Evolutionary conservation across 1,284 basidiomycete species (phyloP).

Genomic region (Sanghuangporus weigelae): DNA sequence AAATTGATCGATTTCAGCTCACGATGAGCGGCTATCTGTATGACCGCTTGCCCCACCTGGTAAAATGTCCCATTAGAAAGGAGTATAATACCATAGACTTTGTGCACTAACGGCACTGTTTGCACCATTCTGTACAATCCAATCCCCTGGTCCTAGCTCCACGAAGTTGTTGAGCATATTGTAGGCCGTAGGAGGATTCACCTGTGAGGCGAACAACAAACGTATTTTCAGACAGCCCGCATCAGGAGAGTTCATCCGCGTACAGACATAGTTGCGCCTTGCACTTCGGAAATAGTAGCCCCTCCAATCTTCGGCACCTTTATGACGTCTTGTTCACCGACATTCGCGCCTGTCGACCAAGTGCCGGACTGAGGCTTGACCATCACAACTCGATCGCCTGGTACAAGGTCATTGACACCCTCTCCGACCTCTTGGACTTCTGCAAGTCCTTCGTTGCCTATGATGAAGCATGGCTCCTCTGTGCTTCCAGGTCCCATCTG

Average conservation of each 20-base stretch:
- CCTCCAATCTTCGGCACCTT: conserved; percentile 45
- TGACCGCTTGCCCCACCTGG: conserved; percentile 74
- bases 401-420: conserved; percentile 42
- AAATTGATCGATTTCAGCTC: conserved; percentile 75
- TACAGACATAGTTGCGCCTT: conserved; percentile 73
- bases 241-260: conserved; percentile 5
- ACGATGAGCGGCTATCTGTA: conserved; percentile 68
- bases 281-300: conserved; percentile 43
- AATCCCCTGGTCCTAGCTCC: conserved; percentile 57
- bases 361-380: conserved; percentile 67
- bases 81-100: conserved; percentile 4
- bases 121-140: conserved; percentile 80
- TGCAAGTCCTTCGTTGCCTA: conserved; percentile 78
- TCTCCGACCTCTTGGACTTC: conserved; percentile 57
- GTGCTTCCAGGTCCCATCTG: conserved; percentile 27
- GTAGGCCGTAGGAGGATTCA: conserved; percentile 80
- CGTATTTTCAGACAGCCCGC: not conserved
- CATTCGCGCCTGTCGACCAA: conserved; percentile 63
- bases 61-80: not conserved
- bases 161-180: conserved; percentile 75
- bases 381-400: conserved; percentile 75
- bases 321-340: conserved; percentile 51
- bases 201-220: conserved; percentile 34
- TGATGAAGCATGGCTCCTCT: conserved; percentile 47
- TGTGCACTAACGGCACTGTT: conserved; percentile 65